Conservation (phyloP, 1,139 yeast species). For the Candida neerlandica region DNA sequence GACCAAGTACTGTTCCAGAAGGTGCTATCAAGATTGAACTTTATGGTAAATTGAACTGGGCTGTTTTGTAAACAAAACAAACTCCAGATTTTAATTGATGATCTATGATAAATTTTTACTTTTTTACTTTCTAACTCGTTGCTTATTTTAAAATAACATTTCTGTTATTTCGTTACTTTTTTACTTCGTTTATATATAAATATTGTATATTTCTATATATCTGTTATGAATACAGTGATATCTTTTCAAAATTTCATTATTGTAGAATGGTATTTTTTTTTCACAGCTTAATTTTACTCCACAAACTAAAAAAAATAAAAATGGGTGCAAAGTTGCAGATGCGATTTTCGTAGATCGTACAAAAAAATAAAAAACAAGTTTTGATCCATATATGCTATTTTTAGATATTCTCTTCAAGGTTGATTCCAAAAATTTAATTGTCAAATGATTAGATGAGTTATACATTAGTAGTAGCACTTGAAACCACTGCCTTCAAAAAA, state of each 20-base stretch:
- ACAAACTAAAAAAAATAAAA: neutral
- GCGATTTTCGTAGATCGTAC: neutral
- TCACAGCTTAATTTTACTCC: neutral
- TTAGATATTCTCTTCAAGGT: neutral
- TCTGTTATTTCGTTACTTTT: neutral
- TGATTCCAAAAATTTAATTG: neutral
- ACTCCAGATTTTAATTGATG: too few relatives aligned
- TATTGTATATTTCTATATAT: neutral
- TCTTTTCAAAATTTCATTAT: neutral
- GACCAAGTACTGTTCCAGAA: constrained; percentile 2
- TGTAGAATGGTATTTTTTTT: neutral
- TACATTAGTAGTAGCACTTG: too few relatives aligned
- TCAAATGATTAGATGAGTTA: too few relatives aligned
- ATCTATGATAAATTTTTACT: neutral
- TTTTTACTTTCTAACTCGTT: neutral
- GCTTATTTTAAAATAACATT: neutral
- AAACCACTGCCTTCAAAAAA: too few relatives aligned
- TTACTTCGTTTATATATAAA: neutral
- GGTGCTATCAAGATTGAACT: neutral
- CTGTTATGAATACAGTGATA: neutral
- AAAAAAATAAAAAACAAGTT: too few relatives aligned
- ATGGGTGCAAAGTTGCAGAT: constrained; percentile 1
- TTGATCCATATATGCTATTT: neutral
- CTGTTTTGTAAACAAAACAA: constrained; percentile 3
- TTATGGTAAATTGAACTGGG: constrained; percentile 1